Base-by-base conservation (phyloP, 1,284 basidiomycete species). In the Microbotryum saponariae region DNA sequence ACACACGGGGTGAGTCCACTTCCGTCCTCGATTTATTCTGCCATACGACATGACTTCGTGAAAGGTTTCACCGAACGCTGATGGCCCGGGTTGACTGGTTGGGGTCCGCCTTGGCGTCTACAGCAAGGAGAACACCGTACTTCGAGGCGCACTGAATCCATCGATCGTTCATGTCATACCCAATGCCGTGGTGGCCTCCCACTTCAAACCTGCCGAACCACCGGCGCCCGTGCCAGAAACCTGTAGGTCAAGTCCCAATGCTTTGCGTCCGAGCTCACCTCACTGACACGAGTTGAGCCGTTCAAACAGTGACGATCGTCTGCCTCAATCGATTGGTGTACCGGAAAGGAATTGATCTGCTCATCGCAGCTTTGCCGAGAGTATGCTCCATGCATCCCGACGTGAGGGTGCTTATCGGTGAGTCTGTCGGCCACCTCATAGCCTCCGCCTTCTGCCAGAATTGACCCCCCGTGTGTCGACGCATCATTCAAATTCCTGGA, bases 301-400 rank as follows among this genome's bases (percentile, higher is more conserved):
- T 46, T 4, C 4, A 21, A 31, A 2, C 68, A 94, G 91, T 97
- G 63, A 97, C 88, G 0, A 89, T 99, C 54, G 86, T 98, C 10
- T 85, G 97, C 25, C 78, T 99, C n/a, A 91, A 91, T 10, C 85
- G 96, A n/a, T 79, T 98, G 33, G 91, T 89, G 0, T 97, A 98
- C 73, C 84, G 96, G 51, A 99, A 98, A 78, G 96, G 96, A 2
- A 88, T 98, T 62, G 96, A 98, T 73, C 82, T 99, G 4, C 83
- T 99, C 20, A 88, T 97, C 1, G 89, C 90, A 0, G 88, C 89
- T 0, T 89, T 92, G 0, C 96, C 94, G 0, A 82, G 85, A 29
- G 88, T 99, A 60, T 98, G 96, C 73, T 81, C 81, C 1, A 77
- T 82, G 1, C 92, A 91, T 74, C 86, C 90, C 0, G 82, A 91